A percentile compares a stretch with the other conserved stretches of the same genome.
Conservation (phyloP, 1,284 basidiomycete genomes). For the Moesziomyces sp. region DNA sequence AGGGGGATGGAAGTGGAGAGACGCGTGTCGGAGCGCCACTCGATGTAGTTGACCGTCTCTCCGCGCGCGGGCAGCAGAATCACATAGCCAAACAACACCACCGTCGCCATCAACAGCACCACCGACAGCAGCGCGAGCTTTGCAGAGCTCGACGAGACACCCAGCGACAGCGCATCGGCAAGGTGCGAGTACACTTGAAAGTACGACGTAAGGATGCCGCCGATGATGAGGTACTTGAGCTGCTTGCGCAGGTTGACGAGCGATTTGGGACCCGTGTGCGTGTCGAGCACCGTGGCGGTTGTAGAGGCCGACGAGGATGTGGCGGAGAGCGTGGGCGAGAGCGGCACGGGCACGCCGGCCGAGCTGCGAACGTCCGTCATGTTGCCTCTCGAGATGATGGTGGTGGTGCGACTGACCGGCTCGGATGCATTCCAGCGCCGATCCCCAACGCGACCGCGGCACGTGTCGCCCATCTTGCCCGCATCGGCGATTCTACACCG, state of each 20-base stretch:
- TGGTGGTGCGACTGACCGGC: not conserved
- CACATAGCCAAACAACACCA: constrained; percentile 32
- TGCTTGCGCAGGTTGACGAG: constrained; percentile 49
- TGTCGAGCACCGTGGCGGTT: constrained; percentile 27
- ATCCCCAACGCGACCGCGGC: no score
- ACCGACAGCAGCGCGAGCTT: constrained; percentile 21
- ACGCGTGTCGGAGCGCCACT: constrained; percentile 30
- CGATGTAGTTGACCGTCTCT: constrained; percentile 24
- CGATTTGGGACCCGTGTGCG: constrained; percentile 28
- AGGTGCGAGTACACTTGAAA: constrained; percentile 42
- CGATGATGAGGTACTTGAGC: constrained; percentile 45
- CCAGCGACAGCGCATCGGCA: constrained; percentile 19
- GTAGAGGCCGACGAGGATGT: constrained; percentile 27
- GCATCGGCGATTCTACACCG: no score
- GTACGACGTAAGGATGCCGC: constrained; percentile 22
- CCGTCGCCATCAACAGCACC: constrained; percentile 18
- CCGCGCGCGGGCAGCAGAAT: constrained; percentile 40
- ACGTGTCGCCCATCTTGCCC: no score
- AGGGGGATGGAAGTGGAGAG: constrained; percentile 25
- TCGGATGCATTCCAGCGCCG: not conserved
- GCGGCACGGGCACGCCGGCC: not conserved
- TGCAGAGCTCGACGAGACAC: not conserved
- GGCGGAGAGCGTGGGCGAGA: constrained; percentile 20
- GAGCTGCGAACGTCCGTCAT: not conserved
- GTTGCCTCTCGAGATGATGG: not conserved